Evolutionary conservation across 1,139 yeast species (phyloP).

Genomic region (Candida sanyaensis): DNA sequence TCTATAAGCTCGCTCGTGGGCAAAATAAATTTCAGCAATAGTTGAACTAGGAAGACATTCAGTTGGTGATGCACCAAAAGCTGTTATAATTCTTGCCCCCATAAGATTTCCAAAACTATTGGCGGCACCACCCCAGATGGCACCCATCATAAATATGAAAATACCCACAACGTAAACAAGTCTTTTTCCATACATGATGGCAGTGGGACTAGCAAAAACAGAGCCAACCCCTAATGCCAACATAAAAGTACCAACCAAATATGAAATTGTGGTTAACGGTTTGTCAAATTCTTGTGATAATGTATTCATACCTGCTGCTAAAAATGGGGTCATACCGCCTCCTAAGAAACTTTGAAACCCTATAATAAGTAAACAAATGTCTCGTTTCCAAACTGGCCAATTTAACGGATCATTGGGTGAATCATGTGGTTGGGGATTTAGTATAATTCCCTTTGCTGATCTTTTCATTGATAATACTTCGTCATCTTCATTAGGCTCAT

Average conservation of each 20-base stretch:
- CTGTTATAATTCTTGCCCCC: slow-evolving; percentile 60
- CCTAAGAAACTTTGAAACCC: slow-evolving; percentile 63
- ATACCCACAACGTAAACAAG: slow-evolving; percentile 54
- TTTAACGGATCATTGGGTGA: slow-evolving; percentile 77
- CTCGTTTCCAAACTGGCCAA: slow-evolving; percentile 67
- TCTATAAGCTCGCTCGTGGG: slow-evolving; percentile 67
- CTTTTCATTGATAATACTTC: slow-evolving; percentile 33
- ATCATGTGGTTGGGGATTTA: slow-evolving; percentile 76
- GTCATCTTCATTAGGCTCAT: slow-evolving; percentile 19
- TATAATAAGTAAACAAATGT: slow-evolving; percentile 51
- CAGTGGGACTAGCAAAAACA: slow-evolving; percentile 58
- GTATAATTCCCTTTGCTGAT: slow-evolving; percentile 54
- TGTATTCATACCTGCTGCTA: slow-evolving; percentile 56
- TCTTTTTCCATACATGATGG: slow-evolving; percentile 62
- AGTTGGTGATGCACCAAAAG: slow-evolving; percentile 62
- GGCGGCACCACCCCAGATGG: slow-evolving; percentile 57
- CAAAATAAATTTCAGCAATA: slow-evolving; percentile 63
- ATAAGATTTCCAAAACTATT: slow-evolving; percentile 49
- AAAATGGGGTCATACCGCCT: slow-evolving; percentile 64
- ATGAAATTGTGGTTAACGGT: slow-evolving; percentile 46
- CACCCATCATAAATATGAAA: slow-evolving; percentile 51
- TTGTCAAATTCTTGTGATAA: slow-evolving; percentile 46
- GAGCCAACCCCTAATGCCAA: slow-evolving; percentile 60
- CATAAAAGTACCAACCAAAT: slow-evolving; percentile 63
- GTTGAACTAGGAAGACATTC: slow-evolving; percentile 65